Conservation (phyloP, 345 rosid genomes). For the Citropsis articulata region DNA sequence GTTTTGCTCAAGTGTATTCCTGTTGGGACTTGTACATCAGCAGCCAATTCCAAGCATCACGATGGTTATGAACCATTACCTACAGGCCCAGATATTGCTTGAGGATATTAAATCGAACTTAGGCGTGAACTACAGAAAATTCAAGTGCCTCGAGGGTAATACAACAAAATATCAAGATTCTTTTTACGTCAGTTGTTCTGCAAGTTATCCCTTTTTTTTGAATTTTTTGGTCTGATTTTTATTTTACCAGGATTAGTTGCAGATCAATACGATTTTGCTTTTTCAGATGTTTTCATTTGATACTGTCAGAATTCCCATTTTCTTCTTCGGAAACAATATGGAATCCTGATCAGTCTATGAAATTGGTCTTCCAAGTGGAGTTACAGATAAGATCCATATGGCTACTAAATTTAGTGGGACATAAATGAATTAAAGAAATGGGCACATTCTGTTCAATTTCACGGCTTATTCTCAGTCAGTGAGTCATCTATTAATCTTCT, state of each 20-base stretch:
- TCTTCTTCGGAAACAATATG: neutral
- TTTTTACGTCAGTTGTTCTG: neutral
- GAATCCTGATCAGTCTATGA: neutral
- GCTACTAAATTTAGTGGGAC: no score
- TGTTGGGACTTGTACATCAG: constrained; percentile 22
- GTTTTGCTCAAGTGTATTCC: constrained; percentile 65
- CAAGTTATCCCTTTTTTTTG: neutral
- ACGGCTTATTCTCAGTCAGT: no score
- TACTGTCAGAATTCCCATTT: neutral
- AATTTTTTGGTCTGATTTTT: neutral
- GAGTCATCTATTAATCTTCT: neutral
- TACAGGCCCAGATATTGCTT: constrained; percentile 52
- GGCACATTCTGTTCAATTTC: neutral
- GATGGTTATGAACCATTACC: constrained; percentile 74
- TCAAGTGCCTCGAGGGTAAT: neutral
- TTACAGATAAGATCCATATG: no score
- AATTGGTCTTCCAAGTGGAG: neutral
- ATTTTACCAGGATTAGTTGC: neutral
- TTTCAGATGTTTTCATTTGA: neutral
- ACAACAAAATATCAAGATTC: neutral
- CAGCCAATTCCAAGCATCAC: constrained; percentile 24
- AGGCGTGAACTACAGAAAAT: neutral
- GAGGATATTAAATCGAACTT: neutral
- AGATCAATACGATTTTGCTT: neutral
- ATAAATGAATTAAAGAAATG: neutral